phyloP scores from a whole-genome alignment of 2,329 filamentous ascomycete genomes.

The Byssochlamys sp. region DNA sequence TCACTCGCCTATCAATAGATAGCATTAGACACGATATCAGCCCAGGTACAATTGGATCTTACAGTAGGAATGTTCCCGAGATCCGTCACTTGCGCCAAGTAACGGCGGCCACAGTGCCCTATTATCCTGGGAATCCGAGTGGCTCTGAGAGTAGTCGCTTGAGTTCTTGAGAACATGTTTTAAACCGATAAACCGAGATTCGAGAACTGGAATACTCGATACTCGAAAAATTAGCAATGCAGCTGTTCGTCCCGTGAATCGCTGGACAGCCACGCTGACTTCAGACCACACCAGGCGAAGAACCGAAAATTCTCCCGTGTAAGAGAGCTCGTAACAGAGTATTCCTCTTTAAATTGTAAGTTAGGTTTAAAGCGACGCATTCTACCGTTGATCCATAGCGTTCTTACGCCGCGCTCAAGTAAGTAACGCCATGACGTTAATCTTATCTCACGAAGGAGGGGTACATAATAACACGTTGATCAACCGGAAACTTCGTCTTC shows the following conservation, averaged over 20 bases:
- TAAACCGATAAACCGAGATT: conserved; percentile 1
- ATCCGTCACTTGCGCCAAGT: conserved; percentile 10
- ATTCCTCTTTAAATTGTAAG: too few species aligned
- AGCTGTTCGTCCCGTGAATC: background rate
- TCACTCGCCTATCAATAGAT: conserved; percentile 61
- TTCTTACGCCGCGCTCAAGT: background rate
- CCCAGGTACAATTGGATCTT: background rate
- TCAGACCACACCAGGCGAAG: background rate
- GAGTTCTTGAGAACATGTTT: conserved; percentile 9
- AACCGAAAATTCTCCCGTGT: too few species aligned
- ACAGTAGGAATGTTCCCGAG: conserved; percentile 8
- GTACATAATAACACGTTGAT: background rate
- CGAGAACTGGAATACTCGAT: background rate
- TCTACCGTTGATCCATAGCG: background rate
- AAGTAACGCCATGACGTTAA: background rate
- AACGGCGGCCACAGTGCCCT: conserved; percentile 4
- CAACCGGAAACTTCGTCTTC: too few species aligned
- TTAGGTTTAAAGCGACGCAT: too few species aligned
- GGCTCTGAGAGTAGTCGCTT: background rate
- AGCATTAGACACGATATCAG: background rate
- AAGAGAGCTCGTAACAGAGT: too few species aligned
- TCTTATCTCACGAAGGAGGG: background rate
- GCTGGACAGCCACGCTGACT: background rate
- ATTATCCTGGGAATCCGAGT: conserved; percentile 1
- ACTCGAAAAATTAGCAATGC: background rate